phyloP scores from a whole-genome alignment of 106 monocot genomes.

The Acorus calamus region DNA sequence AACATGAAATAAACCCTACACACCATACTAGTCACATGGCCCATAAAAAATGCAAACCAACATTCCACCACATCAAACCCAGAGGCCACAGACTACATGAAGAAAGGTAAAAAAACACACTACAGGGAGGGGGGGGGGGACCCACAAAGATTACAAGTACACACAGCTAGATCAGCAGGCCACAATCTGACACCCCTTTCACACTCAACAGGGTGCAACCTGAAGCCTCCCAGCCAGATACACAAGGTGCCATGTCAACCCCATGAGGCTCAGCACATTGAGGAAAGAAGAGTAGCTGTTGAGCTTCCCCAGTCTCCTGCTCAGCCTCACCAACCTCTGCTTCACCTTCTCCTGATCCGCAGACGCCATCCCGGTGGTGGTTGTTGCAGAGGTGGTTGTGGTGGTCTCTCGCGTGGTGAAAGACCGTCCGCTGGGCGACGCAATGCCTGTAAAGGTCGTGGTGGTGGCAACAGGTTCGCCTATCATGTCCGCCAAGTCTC shows the following conservation, averaged over 20 bases:
- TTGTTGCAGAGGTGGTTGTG: constrained; percentile 2
- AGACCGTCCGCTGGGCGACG: no score
- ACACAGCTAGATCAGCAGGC: no score
- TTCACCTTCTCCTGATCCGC: constrained; percentile 21
- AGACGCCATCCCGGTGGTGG: neutral
- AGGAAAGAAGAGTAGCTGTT: constrained; percentile 62
- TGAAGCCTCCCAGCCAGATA: constrained; percentile 32
- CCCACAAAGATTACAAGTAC: no score
- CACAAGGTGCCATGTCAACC: constrained; percentile 68
- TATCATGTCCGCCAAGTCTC: constrained; percentile 36
- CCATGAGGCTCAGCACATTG: constrained; percentile 63
- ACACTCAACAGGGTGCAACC: no score
- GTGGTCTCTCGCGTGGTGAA: neutral
- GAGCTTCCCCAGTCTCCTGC: constrained; percentile 37
- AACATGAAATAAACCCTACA: no score
- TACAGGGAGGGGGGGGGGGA: no score
- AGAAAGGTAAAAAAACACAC: no score
- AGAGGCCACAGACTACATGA: no score
- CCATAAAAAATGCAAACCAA: no score
- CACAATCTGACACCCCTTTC: no score
- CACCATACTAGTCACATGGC: no score
- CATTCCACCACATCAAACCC: no score
- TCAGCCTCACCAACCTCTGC: constrained; percentile 27
- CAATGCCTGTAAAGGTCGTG: neutral
- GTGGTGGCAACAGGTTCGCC: constrained; percentile 8